These are phyloP conservation scores for Boletus smithii DNA, from an alignment of 1,284 basidiomycete genomes.

Conservation along the genomic window DNA sequence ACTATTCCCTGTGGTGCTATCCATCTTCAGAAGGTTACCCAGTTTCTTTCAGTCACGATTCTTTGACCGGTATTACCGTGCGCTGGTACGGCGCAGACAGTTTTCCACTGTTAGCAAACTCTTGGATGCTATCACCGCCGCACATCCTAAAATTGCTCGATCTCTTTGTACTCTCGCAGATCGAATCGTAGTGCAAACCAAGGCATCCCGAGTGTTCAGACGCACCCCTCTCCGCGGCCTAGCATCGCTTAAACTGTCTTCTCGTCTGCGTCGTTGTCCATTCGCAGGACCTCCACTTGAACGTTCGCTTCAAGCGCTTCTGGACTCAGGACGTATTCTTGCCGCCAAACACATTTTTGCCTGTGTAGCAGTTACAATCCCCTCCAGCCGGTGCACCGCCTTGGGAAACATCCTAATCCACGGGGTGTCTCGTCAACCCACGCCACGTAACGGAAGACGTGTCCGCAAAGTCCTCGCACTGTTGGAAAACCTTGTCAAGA, in stretches of 20 bases:
- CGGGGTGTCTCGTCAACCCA: slow-evolving; percentile 34
- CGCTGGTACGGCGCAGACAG: slow-evolving; percentile 21
- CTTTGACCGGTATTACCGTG: slow-evolving; percentile 21
- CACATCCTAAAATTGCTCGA: slow-evolving; percentile 13
- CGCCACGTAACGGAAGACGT: slow-evolving; percentile 41
- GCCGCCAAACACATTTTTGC: slow-evolving; percentile 45
- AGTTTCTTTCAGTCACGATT: slow-evolving; percentile 25
- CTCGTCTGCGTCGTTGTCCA: slow-evolving; percentile 13
- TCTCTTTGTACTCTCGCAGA: slow-evolving; percentile 10
- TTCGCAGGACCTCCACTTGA: slow-evolving; percentile 12
- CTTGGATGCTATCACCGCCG: slow-evolving; percentile 7
- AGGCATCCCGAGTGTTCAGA: slow-evolving; percentile 5
- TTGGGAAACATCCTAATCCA: slow-evolving; percentile 58
- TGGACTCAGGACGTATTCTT: slow-evolving; percentile 31
- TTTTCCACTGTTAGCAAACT: slow-evolving; percentile 15
- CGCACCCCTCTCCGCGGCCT: slow-evolving; percentile 4
- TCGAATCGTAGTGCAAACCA: slow-evolving; percentile 12
- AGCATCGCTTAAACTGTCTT: slow-evolving; percentile 21
- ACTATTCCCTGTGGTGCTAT: slow-evolving; percentile 19
- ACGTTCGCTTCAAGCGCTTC: slow-evolving; percentile 20
- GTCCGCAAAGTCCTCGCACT: slow-evolving; percentile 42
- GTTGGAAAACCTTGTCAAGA: slow-evolving; percentile 39
- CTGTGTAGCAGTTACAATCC: slow-evolving; percentile 28
- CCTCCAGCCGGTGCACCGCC: slow-evolving; percentile 36
- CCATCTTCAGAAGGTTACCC: slow-evolving; percentile 17